These are phyloP conservation scores for Fusarium bactridioides DNA, from an alignment of 2,329 filamentous ascomycete genomes.

Conservation along the genomic window DNA sequence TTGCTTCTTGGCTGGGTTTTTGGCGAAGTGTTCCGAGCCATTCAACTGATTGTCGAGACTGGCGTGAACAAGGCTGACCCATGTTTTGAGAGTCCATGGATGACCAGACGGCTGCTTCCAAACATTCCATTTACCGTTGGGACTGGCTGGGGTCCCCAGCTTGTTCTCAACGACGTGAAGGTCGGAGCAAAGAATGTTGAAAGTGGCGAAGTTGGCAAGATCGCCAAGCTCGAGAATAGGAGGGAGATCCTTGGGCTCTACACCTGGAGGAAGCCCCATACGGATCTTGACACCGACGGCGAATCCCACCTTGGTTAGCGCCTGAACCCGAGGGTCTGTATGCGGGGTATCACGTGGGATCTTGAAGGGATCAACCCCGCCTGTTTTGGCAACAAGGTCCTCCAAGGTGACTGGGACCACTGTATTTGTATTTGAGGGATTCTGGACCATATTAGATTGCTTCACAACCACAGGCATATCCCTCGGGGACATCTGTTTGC, in stretches of 20 bases:
- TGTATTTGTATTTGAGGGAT: background rate
- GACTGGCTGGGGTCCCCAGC: fast-evolving
- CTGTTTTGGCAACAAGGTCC: background rate
- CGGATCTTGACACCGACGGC: background rate
- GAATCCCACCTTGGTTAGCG: background rate
- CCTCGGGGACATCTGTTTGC: background rate
- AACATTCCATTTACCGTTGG: background rate
- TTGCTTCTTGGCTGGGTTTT: background rate
- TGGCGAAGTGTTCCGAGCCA: fast-evolving
- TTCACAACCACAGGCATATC: background rate
- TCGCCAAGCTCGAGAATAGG: background rate
- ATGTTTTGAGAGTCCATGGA: background rate
- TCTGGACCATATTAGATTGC: background rate
- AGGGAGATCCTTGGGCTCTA: background rate
- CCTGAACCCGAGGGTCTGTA: background rate
- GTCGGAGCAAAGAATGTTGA: background rate
- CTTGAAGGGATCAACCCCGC: background rate
- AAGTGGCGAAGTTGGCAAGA: background rate
- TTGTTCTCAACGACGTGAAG: background rate
- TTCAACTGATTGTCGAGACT: background rate
- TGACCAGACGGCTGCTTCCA: background rate
- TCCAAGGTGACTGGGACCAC: background rate
- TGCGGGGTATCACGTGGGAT: background rate
- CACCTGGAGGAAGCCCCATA: background rate
- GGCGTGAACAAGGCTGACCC: background rate